Conservation (phyloP, 306 rosid species). For the Vigna trinervia region DNA sequence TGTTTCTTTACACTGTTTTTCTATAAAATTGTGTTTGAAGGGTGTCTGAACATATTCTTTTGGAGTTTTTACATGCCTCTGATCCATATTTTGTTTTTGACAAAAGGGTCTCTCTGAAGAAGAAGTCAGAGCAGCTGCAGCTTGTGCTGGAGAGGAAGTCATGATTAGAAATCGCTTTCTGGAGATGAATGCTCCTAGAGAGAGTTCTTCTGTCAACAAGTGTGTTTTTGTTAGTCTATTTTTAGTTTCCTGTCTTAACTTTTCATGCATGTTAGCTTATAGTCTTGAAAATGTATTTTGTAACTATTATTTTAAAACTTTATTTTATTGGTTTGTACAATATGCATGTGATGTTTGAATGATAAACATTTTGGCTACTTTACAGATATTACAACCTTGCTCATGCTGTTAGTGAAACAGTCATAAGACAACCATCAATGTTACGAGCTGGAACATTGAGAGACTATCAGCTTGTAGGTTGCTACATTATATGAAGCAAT, state of each 20-base stretch:
- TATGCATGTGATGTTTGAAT: constrained; percentile 15
- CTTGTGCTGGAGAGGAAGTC: constrained; percentile 99
- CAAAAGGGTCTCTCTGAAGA: constrained; percentile 96
- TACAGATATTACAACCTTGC: constrained; percentile 94
- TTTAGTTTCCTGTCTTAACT: constrained; percentile 9
- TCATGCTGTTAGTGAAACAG: constrained; percentile 94
- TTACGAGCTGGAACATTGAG: constrained; percentile 94
- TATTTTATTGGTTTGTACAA: constrained; percentile 31
- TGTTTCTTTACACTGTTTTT: neutral
- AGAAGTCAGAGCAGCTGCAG: constrained; percentile 97
- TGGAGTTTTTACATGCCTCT: constrained; percentile 24
- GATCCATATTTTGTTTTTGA: constrained; percentile 42
- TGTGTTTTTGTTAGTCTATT: constrained; percentile 51
- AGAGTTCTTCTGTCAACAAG: constrained; percentile 91
- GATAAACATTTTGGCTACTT: constrained; percentile 32
- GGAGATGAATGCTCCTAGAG: constrained; percentile 98
- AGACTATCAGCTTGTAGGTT: constrained; percentile 99
- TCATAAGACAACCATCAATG: constrained; percentile 87
- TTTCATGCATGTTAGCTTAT: neutral
- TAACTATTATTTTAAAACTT: constrained; percentile 16
- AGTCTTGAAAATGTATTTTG: constrained; percentile 20
- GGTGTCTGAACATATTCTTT: constrained; percentile 34
- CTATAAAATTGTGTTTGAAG: constrained; percentile 10
- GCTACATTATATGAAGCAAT: constrained; percentile 44
- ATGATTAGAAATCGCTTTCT: constrained; percentile 89